A percentile compares a stretch with the other conserved stretches of the same genome.
phyloP scores from a whole-genome alignment of 805 yeast species.

The Myxozyma neglecta region DNA sequence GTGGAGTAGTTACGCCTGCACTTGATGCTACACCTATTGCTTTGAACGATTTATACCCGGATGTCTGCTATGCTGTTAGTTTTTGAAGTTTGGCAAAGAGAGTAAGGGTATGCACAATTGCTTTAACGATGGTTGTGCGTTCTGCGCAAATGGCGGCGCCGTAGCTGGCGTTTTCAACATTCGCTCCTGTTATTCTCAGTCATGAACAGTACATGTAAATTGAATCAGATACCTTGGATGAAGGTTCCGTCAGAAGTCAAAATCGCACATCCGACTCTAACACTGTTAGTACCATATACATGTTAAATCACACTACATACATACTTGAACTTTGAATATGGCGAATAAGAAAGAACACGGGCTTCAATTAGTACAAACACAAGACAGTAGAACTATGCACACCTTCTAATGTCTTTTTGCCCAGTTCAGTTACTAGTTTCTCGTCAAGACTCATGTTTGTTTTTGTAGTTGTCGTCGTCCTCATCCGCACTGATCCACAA shows the following conservation, averaged over 20 bases:
- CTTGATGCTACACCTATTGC: conserved; percentile 73
- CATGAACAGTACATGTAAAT: not conserved
- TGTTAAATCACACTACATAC: not conserved
- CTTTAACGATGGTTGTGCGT: conserved; percentile 60
- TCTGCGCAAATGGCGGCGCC: conserved; percentile 81
- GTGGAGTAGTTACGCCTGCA: conserved; percentile 59
- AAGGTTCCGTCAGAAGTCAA: conserved; percentile 52
- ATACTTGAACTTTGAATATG: conserved; percentile 63
- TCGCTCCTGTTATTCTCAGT: conserved; percentile 59
- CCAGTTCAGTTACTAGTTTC: conserved; percentile 7
- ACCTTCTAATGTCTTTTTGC: conserved; percentile 20
- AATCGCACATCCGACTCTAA: conserved; percentile 76
- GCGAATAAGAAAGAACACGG: conserved; percentile 57
- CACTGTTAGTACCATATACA: not conserved
- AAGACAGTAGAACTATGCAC: not conserved
- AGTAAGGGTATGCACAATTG: conserved; percentile 43
- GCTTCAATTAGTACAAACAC: conserved; percentile 40
- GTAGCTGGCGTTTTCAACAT: conserved; percentile 90
- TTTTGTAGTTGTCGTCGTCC: not conserved
- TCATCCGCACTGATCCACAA: too few species aligned
- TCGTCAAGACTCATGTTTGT: not conserved
- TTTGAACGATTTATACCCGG: conserved; percentile 44
- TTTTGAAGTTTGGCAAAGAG: not conserved
- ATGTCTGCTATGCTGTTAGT: conserved; percentile 21
- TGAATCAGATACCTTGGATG: conserved; percentile 35